Base-by-base conservation (phyloP, 163 green algal genomes). In the Volvox carteri region DNA sequence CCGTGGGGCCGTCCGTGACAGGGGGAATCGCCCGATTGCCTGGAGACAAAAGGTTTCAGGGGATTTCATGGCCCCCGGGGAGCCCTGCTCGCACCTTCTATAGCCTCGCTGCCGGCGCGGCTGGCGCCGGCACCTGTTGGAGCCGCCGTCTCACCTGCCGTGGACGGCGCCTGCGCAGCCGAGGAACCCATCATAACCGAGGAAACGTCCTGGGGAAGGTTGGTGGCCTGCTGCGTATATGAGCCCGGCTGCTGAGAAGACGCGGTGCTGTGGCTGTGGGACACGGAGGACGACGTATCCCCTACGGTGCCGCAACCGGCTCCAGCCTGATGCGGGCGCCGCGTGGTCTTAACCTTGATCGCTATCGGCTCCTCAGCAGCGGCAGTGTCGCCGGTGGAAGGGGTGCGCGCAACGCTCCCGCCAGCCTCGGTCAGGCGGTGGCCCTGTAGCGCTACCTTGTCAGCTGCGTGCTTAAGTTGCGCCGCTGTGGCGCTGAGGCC, bases 291-390 rank as follows among this genome's bases (percentile, higher is more conserved):
- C 4, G 79, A 86, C 14, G 3, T 30, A 2, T 78, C 79, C 0
- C 79, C 4, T 18, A 4, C 9, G 46, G 25, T 25, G 46, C 46
- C 14, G 30, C 42, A 14, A n/a, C 73, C 33, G 3, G 37, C 37
- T 9, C 14, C n/a, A 0, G 48, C 12, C 56, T 33, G 33, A 33
- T 75, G 33, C 0, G 30, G 5, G 60, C 79, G 79, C 16, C 79
- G 79, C 3, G 79, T 68, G 0, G 79, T 86, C 62, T 67, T 60
- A 8, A 86, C 79, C 79, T 28, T 86, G 28, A 86, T 60, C 44
- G 4, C 28, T 16, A 4, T 25, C 2, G 19, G 21, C 42, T 76
- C 28, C 0, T n/a, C 78, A 41, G 11, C 35, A 67, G 30, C 21
- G 19, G n/a, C 54, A 65, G 6, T 23, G 8, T 19, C 23, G 74